Conservation (phyloP, 2,329 filamentous ascomycete genomes). For the Dactylellina leptospora region DNA sequence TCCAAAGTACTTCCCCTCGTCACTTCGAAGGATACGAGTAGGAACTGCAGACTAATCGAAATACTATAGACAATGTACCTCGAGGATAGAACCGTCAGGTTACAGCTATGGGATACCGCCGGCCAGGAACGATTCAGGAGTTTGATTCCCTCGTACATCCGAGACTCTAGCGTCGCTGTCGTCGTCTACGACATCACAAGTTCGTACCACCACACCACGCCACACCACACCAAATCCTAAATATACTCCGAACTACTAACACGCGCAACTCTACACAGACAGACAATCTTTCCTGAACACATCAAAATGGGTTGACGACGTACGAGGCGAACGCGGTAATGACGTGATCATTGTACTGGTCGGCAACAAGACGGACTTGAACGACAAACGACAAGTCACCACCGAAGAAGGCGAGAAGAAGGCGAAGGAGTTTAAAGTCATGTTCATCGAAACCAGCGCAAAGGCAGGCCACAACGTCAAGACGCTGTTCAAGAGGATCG, state of each 20-base stretch:
- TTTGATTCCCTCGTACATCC: conserved; percentile 97
- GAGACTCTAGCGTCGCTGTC: conserved; percentile 95
- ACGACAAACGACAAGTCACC: conserved; percentile 97
- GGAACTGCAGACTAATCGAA: too few relatives aligned
- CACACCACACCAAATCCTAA: conserved; percentile 12
- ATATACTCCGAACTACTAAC: background rate
- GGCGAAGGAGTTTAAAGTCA: conserved; percentile 95
- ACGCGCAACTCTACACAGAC: conserved; percentile 65
- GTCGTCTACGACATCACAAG: conserved; percentile 99
- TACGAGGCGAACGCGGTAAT: conserved; percentile 93
- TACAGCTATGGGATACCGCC: conserved; percentile 98
- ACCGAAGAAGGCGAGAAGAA: conserved; percentile 96
- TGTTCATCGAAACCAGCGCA: conserved; percentile 99
- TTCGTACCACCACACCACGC: conserved; percentile 60
- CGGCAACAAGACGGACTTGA: conserved; percentile 98
- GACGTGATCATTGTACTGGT: conserved; percentile 99
- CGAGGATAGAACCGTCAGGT: conserved; percentile 94
- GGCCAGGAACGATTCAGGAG: conserved; percentile 97
- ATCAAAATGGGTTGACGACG: conserved; percentile 99
- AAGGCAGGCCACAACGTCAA: conserved; percentile 99
- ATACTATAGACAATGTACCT: conserved; percentile 89
- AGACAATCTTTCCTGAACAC: conserved; percentile 98
- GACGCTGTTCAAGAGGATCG: conserved; percentile 95
- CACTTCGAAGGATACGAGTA: too few relatives aligned
- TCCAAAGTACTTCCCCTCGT: conserved; percentile 96